Conservation (phyloP, 2,329 filamentous ascomycete genomes). For the Colletotrichum zoysiae region DNA sequence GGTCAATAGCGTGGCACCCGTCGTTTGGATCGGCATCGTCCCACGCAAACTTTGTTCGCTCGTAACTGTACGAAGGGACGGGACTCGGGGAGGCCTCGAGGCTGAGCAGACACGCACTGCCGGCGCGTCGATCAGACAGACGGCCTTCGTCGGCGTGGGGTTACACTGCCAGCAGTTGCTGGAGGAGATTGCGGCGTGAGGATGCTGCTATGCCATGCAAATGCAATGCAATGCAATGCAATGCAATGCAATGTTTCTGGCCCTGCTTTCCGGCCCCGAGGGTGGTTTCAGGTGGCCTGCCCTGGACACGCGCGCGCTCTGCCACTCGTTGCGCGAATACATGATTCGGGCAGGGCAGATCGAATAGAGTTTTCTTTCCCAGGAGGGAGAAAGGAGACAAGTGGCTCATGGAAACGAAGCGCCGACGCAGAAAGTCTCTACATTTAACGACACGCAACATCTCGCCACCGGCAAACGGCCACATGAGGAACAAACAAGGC, state of each 20-base stretch:
- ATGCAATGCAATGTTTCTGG: conserved; percentile 1
- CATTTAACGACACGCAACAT: background rate
- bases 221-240: background rate
- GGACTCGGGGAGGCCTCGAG: background rate
- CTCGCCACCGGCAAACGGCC: background rate
- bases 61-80: background rate
- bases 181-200: background rate
- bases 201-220: background rate
- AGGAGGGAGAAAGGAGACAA: background rate
- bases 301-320: background rate
- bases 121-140: background rate
- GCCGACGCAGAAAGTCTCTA: background rate
- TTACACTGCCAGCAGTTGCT: background rate
- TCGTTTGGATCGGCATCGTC: background rate
- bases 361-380: background rate
- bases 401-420: background rate
- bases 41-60: background rate
- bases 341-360: background rate
- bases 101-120: background rate
- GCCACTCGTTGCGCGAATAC: background rate
- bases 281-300: conserved; percentile 5
- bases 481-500: background rate
- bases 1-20: background rate
- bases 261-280: too few relatives aligned
- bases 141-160: background rate